These are phyloP conservation scores for Yamadazyma sp. DNA, from an alignment of 805 yeast genomes.

Conservation along the genomic window DNA sequence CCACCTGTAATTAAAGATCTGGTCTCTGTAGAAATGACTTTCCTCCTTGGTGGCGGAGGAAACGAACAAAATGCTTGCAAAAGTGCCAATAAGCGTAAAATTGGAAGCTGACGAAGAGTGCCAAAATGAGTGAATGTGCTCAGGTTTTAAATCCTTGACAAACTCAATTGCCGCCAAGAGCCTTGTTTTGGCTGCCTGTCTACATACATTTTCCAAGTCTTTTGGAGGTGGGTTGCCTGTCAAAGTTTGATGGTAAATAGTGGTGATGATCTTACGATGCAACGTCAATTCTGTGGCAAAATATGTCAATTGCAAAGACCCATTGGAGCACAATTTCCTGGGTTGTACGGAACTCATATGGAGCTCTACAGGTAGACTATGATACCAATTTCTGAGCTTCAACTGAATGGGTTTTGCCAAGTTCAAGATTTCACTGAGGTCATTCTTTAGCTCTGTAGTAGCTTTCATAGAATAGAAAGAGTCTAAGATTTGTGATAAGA, in stretches of 20 bases:
- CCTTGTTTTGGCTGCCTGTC: constrained; percentile 83
- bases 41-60: constrained; percentile 67
- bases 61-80: constrained; percentile 77
- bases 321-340: constrained; percentile 67
- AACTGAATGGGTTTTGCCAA: constrained; percentile 81
- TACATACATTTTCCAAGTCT: constrained; percentile 56
- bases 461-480: constrained; percentile 73
- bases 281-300: constrained; percentile 87
- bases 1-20: constrained; percentile 75
- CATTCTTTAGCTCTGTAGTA: constrained; percentile 47
- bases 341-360: constrained; percentile 63
- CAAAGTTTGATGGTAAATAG: constrained; percentile 40
- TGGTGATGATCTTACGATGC: constrained; percentile 72
- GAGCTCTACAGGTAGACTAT: constrained; percentile 60
- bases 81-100: constrained; percentile 80
- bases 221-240: constrained; percentile 34
- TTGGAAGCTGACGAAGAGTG: constrained; percentile 78
- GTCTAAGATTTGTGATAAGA: constrained; percentile 69
- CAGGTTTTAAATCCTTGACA: constrained; percentile 70
- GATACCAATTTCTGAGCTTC: constrained; percentile 73
- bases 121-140: constrained; percentile 89
- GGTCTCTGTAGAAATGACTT: constrained; percentile 60
- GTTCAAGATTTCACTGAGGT: constrained; percentile 66
- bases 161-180: constrained; percentile 80
- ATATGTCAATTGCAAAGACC: constrained; percentile 78